phyloP scores from a whole-genome alignment of 257 asterid genomes.

The Verbena officinalis region DNA sequence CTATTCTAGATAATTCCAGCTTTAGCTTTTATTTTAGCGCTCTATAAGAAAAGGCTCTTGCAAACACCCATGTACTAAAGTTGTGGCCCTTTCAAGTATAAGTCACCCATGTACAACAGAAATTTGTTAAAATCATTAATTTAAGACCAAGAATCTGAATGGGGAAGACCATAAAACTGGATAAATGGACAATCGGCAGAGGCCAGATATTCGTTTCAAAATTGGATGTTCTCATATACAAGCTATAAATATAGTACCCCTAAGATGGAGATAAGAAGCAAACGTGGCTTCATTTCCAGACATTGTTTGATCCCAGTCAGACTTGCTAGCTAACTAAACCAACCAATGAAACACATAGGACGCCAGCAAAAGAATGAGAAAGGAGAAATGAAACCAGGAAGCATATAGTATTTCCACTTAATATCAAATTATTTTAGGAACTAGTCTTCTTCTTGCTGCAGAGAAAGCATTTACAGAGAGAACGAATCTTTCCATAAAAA shows the following conservation, averaged over 20 bases:
- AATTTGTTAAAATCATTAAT: too few relatives aligned
- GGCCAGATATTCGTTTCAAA: neutral
- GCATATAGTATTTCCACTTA: too few relatives aligned
- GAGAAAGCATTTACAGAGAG: constrained; percentile 44
- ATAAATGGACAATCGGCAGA: neutral
- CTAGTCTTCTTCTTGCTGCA: constrained; percentile 29
- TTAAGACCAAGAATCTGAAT: neutral
- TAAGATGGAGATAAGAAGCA: neutral
- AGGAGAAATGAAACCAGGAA: too few relatives aligned
- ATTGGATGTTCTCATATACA: neutral
- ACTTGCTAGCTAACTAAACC: neutral
- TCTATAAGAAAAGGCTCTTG: too few relatives aligned
- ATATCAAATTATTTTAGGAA: neutral
- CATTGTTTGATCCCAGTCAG: neutral
- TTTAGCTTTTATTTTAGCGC: too few relatives aligned
- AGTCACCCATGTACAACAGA: too few relatives aligned
- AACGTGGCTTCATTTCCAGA: neutral
- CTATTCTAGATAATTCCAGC: too few relatives aligned
- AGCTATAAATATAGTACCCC: neutral
- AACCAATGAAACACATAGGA: neutral
- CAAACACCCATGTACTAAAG: too few relatives aligned
- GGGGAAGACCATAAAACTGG: neutral
- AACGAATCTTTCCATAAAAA: constrained; percentile 35
- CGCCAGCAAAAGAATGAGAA: neutral
- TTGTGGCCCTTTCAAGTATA: too few relatives aligned